These are phyloP conservation scores for Neofusicoccum umdonicola DNA, from an alignment of 2,329 filamentous ascomycete species.

Conservation along the genomic window DNA sequence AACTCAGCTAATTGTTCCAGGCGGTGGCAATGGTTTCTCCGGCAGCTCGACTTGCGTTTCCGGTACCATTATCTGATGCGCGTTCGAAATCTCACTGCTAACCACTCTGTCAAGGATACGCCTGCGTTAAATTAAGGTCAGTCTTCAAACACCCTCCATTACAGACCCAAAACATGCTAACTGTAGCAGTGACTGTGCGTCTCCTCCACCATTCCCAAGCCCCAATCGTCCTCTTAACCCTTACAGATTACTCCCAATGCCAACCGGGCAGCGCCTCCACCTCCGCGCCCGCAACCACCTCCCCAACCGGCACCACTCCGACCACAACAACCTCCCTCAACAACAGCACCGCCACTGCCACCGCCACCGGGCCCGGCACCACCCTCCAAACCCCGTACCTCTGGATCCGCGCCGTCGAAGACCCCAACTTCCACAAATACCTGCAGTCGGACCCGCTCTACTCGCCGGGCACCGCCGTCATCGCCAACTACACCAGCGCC, in stretches of 20 bases:
- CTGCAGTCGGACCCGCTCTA: slow-evolving; percentile 36
- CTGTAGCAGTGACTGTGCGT: not conserved
- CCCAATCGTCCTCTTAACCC: too few relatives aligned
- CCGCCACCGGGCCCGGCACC: slow-evolving; percentile 38
- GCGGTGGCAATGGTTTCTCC: slow-evolving; percentile 29
- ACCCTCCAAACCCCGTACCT: slow-evolving; percentile 53
- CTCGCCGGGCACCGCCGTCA: slow-evolving; percentile 49
- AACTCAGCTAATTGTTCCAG: slow-evolving; percentile 18
- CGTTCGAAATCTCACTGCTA: not conserved
- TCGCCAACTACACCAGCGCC: slow-evolving; percentile 53
- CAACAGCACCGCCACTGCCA: slow-evolving; percentile 23
- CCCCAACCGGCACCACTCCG: not conserved
- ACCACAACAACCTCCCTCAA: slow-evolving; percentile 18
- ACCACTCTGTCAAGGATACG: not conserved
- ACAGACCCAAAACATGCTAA: not conserved
- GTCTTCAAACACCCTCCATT: not conserved
- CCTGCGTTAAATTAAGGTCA: not conserved
- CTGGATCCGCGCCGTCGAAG: slow-evolving; percentile 58
- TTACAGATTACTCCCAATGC: slow-evolving; percentile 39
- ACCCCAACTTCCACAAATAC: slow-evolving; percentile 54
- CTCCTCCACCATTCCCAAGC: too few relatives aligned
- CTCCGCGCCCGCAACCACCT: slow-evolving; percentile 16
- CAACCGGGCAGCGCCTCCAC: slow-evolving; percentile 31
- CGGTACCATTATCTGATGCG: not conserved
- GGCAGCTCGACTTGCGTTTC: slow-evolving; percentile 28